Evolutionary conservation across 768 basidiomycete species (phyloP), one percentile per base, ranked within the genome.

Genomic region (Porphyrellus cyaneotinctus): DNA sequence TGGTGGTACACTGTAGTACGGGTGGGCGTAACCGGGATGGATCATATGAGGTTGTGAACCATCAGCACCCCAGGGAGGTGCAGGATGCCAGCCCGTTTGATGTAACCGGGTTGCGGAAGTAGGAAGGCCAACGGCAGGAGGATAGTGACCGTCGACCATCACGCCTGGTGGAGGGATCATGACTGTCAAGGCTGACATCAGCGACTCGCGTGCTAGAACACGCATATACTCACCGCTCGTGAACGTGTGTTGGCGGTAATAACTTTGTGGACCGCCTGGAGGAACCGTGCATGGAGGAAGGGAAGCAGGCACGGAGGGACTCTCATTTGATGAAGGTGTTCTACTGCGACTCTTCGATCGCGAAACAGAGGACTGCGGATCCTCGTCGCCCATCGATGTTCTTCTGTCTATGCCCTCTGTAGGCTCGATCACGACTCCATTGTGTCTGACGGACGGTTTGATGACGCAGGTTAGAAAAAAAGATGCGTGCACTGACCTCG

Each of bases 161-260:
- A 77, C 62, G n/a, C 70, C 71, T 10, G 72, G 59, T 20, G 74
- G 70, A 15, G 76, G 71, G 37, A 77, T 63, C 58, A 79, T 75
- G 6, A 74, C 78, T 78, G 14, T 3, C 31, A 13, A 53, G 22
- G 57, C 31, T 56, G 46, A 31, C 42, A 47, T 57, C 42, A 63
- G 32, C 4, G 11, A 36, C 32, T n/a, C n/a, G 13, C 31, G 4
- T 14, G 23, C 4, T 8, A 42, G 5, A 48, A 46, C 43, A 51
- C 15, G 36, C 49, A 62, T 42, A 47, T n/a, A 57, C 67, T 43
- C 54, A 69, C 67, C 61, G 74, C 81, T 72, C 45, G 74, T 62
- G 18, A 71, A 76, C 47, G 83, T 84, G 56, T 87, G 85, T 61
- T 78, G 79, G 32, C 83, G 79, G 63, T 87, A 87, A 65, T 87